Conservation (phyloP, 768 basidiomycete genomes). For the Pleurotus ostreatus region DNA sequence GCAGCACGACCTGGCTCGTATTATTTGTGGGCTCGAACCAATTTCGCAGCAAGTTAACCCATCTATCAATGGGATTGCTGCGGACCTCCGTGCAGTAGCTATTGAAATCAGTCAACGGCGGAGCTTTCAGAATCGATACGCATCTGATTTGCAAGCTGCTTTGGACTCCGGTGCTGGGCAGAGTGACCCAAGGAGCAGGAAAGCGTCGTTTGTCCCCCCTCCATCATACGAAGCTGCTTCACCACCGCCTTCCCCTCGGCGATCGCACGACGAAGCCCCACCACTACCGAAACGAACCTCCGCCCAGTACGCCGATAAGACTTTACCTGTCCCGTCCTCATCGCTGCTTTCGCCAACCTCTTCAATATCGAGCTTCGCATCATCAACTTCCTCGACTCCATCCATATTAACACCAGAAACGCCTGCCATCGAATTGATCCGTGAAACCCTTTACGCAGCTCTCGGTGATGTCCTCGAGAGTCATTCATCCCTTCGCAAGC, state of each 20-base stretch:
- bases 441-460: slow-evolving; percentile 83
- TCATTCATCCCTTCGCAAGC: slow-evolving; percentile 45
- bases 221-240: slow-evolving; percentile 49
- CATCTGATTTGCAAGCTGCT: slow-evolving; percentile 71
- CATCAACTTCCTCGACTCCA: slow-evolving; percentile 26
- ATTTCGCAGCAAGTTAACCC: slow-evolving; percentile 36
- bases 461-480: slow-evolving; percentile 66
- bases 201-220: slow-evolving; percentile 68
- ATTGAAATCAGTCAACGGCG: slow-evolving; percentile 85
- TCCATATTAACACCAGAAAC: slow-evolving; percentile 45
- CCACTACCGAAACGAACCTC: slow-evolving; percentile 13
- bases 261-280: slow-evolving; percentile 8
- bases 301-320: slow-evolving; percentile 14
- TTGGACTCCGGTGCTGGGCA: slow-evolving; percentile 55
- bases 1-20: slow-evolving; percentile 79
- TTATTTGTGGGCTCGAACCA: slow-evolving; percentile 65
- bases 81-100: slow-evolving; percentile 79
- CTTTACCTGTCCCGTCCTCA: slow-evolving; percentile 21
- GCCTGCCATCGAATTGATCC: slow-evolving; percentile 71
- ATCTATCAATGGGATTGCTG: slow-evolving; percentile 58
- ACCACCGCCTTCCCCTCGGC: slow-evolving; percentile 13
- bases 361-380: slow-evolving; percentile 10
- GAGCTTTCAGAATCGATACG: slow-evolving; percentile 80
- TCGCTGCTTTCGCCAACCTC: slow-evolving; percentile 23
- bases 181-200: slow-evolving; percentile 29